phyloP scores from a whole-genome alignment of 148 eudicot genomes.

The Arbutus unedo region DNA sequence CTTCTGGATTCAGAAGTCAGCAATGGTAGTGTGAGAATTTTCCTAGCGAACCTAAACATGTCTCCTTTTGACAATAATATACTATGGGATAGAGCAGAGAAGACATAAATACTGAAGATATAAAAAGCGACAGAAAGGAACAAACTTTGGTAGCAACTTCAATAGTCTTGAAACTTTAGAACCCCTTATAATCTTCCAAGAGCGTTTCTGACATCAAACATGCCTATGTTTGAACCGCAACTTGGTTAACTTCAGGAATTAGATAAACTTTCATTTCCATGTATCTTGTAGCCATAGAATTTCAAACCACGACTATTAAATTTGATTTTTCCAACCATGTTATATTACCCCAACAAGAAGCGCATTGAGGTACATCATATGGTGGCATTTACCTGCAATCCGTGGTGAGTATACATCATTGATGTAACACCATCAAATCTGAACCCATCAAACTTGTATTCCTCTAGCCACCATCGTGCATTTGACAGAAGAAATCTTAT shows the following conservation, averaged over 20 bases:
- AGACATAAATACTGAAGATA: background rate
- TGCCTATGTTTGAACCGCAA: background rate
- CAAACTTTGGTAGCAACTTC: background rate
- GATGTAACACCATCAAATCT: constrained; percentile 99
- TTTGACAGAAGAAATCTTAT: constrained; percentile 89
- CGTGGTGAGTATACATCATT: constrained; percentile 99
- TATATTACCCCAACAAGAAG: background rate
- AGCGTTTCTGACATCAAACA: background rate
- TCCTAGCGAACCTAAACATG: background rate
- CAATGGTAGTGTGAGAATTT: background rate
- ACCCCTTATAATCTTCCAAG: background rate
- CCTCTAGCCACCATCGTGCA: constrained; percentile 99
- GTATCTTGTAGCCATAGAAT: constrained; percentile 1
- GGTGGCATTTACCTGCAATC: constrained; percentile 61
- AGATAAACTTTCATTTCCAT: background rate
- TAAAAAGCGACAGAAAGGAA: background rate
- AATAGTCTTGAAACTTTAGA: background rate
- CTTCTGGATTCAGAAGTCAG: background rate
- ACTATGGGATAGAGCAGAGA: background rate
- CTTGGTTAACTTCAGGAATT: background rate
- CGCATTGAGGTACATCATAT: background rate
- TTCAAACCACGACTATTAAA: background rate
- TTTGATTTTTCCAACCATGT: background rate
- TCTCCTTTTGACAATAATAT: background rate
- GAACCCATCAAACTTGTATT: constrained; percentile 96